Evolutionary conservation across 768 basidiomycete genomes (phyloP).

Genomic region (Termitomyces sp.): DNA sequence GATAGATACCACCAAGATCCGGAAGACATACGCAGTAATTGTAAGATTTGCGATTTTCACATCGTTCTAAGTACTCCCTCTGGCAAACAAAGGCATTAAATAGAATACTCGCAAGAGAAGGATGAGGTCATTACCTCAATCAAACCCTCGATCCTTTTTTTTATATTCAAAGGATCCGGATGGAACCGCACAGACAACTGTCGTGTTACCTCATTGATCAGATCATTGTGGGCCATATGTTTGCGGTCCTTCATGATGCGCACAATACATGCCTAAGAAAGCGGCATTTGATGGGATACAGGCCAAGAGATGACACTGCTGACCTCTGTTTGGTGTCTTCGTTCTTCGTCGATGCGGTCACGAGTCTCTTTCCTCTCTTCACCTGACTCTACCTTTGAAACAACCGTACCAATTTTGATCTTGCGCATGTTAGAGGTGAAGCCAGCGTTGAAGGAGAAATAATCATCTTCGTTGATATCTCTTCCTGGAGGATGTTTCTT

Average conservation of each 20-base stretch:
- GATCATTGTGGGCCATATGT: constrained; percentile 79
- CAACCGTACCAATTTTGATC: constrained; percentile 90
- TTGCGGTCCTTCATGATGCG: constrained; percentile 97
- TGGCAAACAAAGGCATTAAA: constrained; percentile 22
- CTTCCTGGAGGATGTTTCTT: constrained; percentile 88
- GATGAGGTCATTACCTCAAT: constrained; percentile 66
- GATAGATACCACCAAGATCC: neutral
- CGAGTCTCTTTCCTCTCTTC: constrained; percentile 90
- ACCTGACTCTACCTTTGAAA: constrained; percentile 78
- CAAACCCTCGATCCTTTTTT: constrained; percentile 87
- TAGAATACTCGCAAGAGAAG: neutral
- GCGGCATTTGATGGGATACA: neutral
- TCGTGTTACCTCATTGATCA: constrained; percentile 85
- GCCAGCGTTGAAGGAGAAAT: constrained; percentile 83
- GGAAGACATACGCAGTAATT: constrained; percentile 54
- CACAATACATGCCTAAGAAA: constrained; percentile 87
- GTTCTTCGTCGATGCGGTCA: constrained; percentile 87
- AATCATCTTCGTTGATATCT: constrained; percentile 69
- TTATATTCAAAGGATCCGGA: constrained; percentile 82
- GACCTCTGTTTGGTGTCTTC: constrained; percentile 87
- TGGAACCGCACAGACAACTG: constrained; percentile 83
- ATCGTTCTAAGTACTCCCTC: constrained; percentile 93
- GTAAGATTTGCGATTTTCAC: constrained; percentile 83
- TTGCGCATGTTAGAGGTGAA: constrained; percentile 81
- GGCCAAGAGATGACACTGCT: neutral